Evolutionary conservation across 1,284 basidiomycete genomes (phyloP).

Genomic region (Volvariella surrecta): DNA sequence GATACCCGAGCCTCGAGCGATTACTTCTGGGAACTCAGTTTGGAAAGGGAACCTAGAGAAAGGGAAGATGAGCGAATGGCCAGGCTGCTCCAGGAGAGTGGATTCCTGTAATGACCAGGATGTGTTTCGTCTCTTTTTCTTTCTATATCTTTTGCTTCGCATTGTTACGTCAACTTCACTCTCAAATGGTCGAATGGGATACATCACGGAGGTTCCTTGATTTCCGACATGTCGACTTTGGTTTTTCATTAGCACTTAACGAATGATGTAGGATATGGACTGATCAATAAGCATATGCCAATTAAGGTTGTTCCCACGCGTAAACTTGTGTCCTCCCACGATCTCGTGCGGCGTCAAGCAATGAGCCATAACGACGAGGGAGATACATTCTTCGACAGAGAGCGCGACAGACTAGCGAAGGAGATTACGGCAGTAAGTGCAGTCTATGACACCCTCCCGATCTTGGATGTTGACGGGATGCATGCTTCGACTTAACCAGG

Average conservation of each 20-base stretch:
- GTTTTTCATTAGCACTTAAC: too few species aligned
- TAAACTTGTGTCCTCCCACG: too few species aligned
- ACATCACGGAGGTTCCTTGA: too few species aligned
- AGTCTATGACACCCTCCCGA: conserved; percentile 1
- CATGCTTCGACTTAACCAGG: conserved; percentile 35
- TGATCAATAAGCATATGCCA: too few species aligned
- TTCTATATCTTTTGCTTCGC: not conserved
- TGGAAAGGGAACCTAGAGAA: conserved; percentile 87
- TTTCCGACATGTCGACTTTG: too few species aligned
- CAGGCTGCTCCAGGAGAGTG: conserved; percentile 79
- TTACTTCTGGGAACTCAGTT: conserved; percentile 78
- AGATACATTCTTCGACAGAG: conserved; percentile 64
- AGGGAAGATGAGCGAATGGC: conserved; percentile 93
- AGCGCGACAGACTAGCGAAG: conserved; percentile 61
- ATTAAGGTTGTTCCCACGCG: too few species aligned
- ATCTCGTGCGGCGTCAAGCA: too few species aligned
- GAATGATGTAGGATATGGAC: too few species aligned
- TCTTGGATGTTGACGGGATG: not conserved
- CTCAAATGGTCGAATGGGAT: not conserved
- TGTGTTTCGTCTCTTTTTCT: not conserved
- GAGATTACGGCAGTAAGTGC: conserved; percentile 63
- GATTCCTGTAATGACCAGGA: conserved; percentile 49
- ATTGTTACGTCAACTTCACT: not conserved
- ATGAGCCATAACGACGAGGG: conserved; percentile 36
- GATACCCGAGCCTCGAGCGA: conserved; percentile 57